Evolutionary conservation across 2,329 filamentous ascomycete species (phyloP), one percentile per base, ranked within the genome.

Genomic region (Corinectria fuckeliana): DNA sequence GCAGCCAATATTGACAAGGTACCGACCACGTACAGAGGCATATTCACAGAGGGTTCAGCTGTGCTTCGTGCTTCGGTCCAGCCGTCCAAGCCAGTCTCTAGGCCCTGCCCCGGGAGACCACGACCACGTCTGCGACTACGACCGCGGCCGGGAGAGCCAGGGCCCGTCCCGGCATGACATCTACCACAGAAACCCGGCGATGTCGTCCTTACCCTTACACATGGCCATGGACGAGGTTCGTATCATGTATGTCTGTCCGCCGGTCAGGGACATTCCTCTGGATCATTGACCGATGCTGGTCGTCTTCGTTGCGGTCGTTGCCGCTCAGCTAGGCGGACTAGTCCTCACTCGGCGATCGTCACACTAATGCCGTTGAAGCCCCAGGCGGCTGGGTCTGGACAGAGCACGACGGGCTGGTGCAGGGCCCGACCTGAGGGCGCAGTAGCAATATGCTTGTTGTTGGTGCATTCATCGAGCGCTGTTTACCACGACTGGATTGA

Each of bases 361-460:
- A 50, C 56, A 50, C 52, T 55, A 45, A 56, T n/a, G 50, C 39
- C 36, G 47, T 28, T 50, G n/a, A 41, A 39, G 42, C 38, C 52
- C 53, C 47, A 51, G 45, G 57, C 50, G 50, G 39, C 44, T 51
- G 57, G 50, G 23, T 51, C 47, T 30, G 50, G 23, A 42, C 39
- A 28, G 53, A 39, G 36, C 8, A 3, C 26, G 4, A 14, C 47
- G 39, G 50, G 30, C 52, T 60, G 28, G 44, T 41, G 51, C 56
- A 63, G 34, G 23, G 56, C 28, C 53, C 18, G 50, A 32, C 18
- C 30, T 44, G 25, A 44, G 30, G 52, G 53, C 58, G 56, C 55
- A 38, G 58, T 50, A 25, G 48, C 44, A 25, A 47, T 20, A 20
- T 45, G 48, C 48, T 38, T 50, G 13, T 38, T 38, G n/a, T 45